These are phyloP conservation scores for Colletotrichum spinosum DNA, from an alignment of 2,329 filamentous ascomycete species.

Conservation along the genomic window DNA sequence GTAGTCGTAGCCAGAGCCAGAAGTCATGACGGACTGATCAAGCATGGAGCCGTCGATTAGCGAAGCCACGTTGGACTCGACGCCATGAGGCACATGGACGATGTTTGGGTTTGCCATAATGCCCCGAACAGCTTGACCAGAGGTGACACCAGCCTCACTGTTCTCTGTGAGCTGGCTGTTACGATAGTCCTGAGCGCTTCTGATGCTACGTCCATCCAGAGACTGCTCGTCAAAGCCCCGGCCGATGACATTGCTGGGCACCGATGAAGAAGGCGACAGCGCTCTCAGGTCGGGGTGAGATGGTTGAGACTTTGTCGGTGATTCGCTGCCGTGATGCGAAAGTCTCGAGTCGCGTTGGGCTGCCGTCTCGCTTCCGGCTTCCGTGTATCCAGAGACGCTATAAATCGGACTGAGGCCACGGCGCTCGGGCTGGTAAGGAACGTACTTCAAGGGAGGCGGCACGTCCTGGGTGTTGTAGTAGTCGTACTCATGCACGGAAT, in stretches of 20 bases:
- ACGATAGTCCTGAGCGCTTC: constrained; percentile 67
- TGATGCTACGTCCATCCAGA: constrained; percentile 65
- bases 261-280: constrained; percentile 66
- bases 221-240: constrained; percentile 66
- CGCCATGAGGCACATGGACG: constrained; percentile 76
- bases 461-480: constrained; percentile 72
- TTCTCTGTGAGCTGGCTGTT: constrained; percentile 63
- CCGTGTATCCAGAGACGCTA: constrained; percentile 88
- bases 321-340: constrained; percentile 59
- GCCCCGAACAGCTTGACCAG: constrained; percentile 77
- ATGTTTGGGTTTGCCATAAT: constrained; percentile 81
- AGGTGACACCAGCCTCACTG: constrained; percentile 69
- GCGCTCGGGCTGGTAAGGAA: constrained; percentile 75
- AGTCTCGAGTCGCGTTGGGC: constrained; percentile 68
- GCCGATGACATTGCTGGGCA: constrained; percentile 61
- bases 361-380: constrained; percentile 71
- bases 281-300: constrained; percentile 52
- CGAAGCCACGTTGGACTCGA: constrained; percentile 93
- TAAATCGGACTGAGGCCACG: constrained; percentile 89
- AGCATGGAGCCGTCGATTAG: constrained; percentile 80
- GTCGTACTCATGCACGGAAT: constrained; percentile 55
- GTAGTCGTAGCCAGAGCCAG: constrained; percentile 53
- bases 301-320: constrained; percentile 66
- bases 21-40: constrained; percentile 76
- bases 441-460: constrained; percentile 72